Evolutionary conservation across 1,284 basidiomycete species (phyloP), one percentile per base, ranked within the genome.

Genomic region (Farysia itapuensis): DNA sequence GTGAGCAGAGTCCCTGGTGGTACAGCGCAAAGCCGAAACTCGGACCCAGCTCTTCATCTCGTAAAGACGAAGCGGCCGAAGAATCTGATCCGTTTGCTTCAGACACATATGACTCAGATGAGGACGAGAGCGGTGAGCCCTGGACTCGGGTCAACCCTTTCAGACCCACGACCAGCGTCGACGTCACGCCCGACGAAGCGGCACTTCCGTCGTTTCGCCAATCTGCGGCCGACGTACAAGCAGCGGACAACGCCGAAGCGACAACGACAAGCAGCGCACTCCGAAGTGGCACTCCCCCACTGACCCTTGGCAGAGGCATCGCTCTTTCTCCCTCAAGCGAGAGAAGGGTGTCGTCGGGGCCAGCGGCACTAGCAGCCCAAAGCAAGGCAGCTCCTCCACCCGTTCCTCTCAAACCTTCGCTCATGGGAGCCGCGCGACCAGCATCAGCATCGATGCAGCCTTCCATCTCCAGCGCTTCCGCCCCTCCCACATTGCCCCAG

Each of bases 1-100:
- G 42, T 16, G 64, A 51, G 5, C 32, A 50, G 1, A 37, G 42
- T 20, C 56, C 47, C 14, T 67, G 64, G 64, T 67, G 64, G 64
- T 37, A 64, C 14, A 20, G 16, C 16, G 25, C 39, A 7, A 16
- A 13, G 6, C n/a, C 39, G 3, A 29, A n/a, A n/a, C n/a, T n/a
- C n/a, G n/a, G n/a, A n/a, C n/a, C n/a, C n/a, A n/a, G n/a, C n/a
- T n/a, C n/a, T n/a, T n/a, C n/a, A n/a, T n/a, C n/a, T n/a, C n/a
- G n/a, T n/a, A n/a, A n/a, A n/a, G n/a, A 28, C 26, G 26, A 28
- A 11, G 26, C 26, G 26, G n/a, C 26, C 26, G 16, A 33, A 33
- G 31, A 33, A 11, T 9, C 18, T 11, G 31, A 33, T 18, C 11
- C 13, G 31, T 11, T 9, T 9, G 18, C 8, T 8, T 9, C 31